These are phyloP conservation scores for Tetracladium setigerum DNA, from an alignment of 495 filamentous ascomycete species.

Conservation along the genomic window DNA sequence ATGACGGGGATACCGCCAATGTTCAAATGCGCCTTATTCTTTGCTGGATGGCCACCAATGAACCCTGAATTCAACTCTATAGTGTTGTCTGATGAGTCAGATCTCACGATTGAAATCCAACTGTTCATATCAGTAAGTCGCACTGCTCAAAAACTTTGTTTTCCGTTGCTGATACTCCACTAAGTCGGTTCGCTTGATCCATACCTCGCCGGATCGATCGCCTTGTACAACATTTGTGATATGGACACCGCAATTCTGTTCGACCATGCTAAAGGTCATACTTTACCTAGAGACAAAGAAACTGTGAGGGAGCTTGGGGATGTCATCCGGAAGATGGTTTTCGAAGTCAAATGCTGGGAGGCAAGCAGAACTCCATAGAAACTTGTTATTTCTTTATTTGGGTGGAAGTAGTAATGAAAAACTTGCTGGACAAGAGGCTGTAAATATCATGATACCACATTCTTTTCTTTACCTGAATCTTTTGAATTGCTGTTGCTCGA, in stretches of 20 bases:
- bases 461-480: background rate
- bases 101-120: conserved; percentile 42
- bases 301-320: conserved; percentile 34
- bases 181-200: conserved; percentile 47
- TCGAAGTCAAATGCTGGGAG: conserved; percentile 15
- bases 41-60: conserved; percentile 46
- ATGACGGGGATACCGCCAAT: conserved; percentile 29
- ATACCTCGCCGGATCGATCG: conserved; percentile 41
- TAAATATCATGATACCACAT: conserved; percentile 3
- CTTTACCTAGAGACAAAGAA: conserved; percentile 41
- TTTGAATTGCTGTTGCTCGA: too few relatives aligned
- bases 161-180: conserved; percentile 22
- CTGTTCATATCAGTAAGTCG: conserved; percentile 46
- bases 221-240: conserved; percentile 50
- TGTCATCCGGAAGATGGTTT: conserved; percentile 5
- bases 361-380: conserved; percentile 14
- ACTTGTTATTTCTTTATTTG: conserved; percentile 3
- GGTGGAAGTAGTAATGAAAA: conserved; percentile 5
- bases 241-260: conserved; percentile 40
- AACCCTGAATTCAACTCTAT: conserved; percentile 32
- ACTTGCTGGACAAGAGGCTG: conserved; percentile 1
- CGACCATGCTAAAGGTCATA: conserved; percentile 50
- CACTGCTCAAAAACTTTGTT: background rate
- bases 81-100: conserved; percentile 38
- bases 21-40: conserved; percentile 50